Percentiles rank a stretch among this genome's conserved stretches.
phyloP scores from a whole-genome alignment of 2,329 filamentous ascomycete species.

The Ceratocystis lukuohia region DNA sequence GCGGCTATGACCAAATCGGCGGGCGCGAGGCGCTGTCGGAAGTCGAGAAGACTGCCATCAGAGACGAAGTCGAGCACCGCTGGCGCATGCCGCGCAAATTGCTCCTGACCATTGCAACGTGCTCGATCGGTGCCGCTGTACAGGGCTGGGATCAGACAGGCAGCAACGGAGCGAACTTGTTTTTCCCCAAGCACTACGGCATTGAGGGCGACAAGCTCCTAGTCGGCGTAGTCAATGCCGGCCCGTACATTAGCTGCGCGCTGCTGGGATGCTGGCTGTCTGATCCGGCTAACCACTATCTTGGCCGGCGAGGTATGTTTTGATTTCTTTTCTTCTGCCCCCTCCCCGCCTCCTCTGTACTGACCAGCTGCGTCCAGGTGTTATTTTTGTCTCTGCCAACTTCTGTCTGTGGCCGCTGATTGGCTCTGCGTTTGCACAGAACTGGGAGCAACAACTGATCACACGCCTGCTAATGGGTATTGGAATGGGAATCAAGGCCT shows the following conservation, averaged over 20 bases:
- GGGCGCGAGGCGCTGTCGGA: slow-evolving; percentile 24
- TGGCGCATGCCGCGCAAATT: slow-evolving; percentile 39
- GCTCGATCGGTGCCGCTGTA: slow-evolving; percentile 43
- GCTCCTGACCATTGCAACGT: slow-evolving; percentile 36
- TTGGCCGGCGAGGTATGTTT: slow-evolving; percentile 42
- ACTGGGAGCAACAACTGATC: slow-evolving; percentile 44
- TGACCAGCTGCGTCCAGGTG: slow-evolving; percentile 30
- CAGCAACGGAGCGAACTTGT: slow-evolving; percentile 47
- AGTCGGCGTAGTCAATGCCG: slow-evolving; percentile 28
- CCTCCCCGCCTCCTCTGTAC: neutral
- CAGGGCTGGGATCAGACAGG: slow-evolving; percentile 54
- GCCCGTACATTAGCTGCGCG: slow-evolving; percentile 32
- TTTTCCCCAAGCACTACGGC: slow-evolving; percentile 37
- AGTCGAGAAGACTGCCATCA: slow-evolving; percentile 27
- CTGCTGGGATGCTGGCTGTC: slow-evolving; percentile 44
- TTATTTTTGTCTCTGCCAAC: slow-evolving; percentile 49
- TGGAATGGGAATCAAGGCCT: slow-evolving; percentile 43
- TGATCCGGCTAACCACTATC: slow-evolving; percentile 44
- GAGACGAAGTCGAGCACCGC: slow-evolving; percentile 42
- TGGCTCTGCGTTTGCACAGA: slow-evolving; percentile 45
- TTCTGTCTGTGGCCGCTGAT: slow-evolving; percentile 50
- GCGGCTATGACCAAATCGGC: slow-evolving; percentile 22
- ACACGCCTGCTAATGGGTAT: slow-evolving; percentile 38
- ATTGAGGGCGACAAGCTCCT: slow-evolving; percentile 32
- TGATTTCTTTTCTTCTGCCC: neutral